phyloP scores from a whole-genome alignment of 495 filamentous ascomycete species.

The Trichoderma gamsii region DNA sequence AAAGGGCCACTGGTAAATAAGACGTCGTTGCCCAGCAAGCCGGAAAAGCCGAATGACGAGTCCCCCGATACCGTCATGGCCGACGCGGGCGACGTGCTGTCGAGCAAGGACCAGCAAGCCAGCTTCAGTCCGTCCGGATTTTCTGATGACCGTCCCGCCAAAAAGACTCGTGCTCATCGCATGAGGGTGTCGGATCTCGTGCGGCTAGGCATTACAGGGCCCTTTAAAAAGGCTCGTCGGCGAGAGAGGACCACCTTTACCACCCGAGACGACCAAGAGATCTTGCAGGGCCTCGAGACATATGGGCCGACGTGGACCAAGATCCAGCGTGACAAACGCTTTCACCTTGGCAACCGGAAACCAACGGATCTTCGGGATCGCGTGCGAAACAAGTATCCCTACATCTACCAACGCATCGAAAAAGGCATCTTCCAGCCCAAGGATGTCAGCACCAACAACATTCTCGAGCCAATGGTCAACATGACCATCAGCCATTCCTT shows the following conservation, averaged over 20 bases:
- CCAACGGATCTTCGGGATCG: conserved; percentile 79
- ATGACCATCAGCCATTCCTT: not conserved
- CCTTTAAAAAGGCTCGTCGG: conserved; percentile 38
- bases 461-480: conserved; percentile 37
- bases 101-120: not conserved
- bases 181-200: conserved; percentile 50
- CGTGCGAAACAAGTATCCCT: conserved; percentile 72
- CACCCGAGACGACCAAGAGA: conserved; percentile 65
- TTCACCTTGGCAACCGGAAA: conserved; percentile 59
- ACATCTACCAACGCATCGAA: conserved; percentile 46
- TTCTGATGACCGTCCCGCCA: conserved; percentile 19
- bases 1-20: conserved; percentile 17
- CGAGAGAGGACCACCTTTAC: conserved; percentile 60
- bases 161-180: conserved; percentile 47
- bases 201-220: conserved; percentile 44
- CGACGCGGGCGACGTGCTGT: conserved; percentile 22
- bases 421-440: conserved; percentile 49
- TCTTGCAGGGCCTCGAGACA: conserved; percentile 66
- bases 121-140: not conserved
- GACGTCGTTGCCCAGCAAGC: conserved; percentile 19
- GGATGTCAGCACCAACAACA: conserved; percentile 24
- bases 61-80: conserved; percentile 45
- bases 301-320: conserved; percentile 77
- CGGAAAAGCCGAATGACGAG: conserved; percentile 30
- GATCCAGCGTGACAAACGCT: conserved; percentile 64